Conservation (phyloP, 352 stramenopile species). For the Globisporangium cystogenes region DNA sequence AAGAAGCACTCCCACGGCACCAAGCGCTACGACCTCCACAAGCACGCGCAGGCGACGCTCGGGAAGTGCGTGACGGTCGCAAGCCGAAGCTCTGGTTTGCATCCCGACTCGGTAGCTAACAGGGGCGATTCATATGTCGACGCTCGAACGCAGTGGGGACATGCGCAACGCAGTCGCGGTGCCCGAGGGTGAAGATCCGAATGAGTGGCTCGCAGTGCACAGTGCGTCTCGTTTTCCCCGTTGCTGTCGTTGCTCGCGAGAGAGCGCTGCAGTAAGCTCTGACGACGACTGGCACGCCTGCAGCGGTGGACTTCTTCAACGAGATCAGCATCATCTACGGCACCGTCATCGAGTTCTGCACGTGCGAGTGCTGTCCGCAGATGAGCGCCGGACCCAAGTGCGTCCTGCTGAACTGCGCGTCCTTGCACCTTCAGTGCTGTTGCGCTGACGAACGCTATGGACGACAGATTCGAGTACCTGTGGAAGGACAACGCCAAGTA, state of each 20-base stretch:
- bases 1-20: constrained; percentile 80
- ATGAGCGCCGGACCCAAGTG: constrained; percentile 77
- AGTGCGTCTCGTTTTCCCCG: constrained; percentile 38
- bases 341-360: constrained; percentile 85
- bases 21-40: constrained; percentile 82
- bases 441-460: too few relatives aligned
- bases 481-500: constrained; percentile 80
- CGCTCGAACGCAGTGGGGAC: constrained; percentile 33
- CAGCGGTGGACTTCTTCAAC: constrained; percentile 94
- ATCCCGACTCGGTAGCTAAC: not conserved
- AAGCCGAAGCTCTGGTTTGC: not conserved
- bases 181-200: constrained; percentile 77
- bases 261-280: too few relatives aligned
- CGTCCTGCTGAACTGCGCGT: not conserved
- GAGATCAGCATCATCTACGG: constrained; percentile 92
- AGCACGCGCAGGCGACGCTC: constrained; percentile 74
- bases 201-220: constrained; percentile 92
- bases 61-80: constrained; percentile 56
- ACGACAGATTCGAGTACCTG: constrained; percentile 81
- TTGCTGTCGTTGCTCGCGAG: not conserved
- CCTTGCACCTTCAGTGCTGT: not conserved
- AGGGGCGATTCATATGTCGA: not conserved
- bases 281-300: not conserved
- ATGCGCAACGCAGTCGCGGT: constrained; percentile 58
- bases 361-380: constrained; percentile 46